Evolutionary conservation across 192 early-diverging fungal genomes (phyloP).

Genomic region (Coemansia sp.): DNA sequence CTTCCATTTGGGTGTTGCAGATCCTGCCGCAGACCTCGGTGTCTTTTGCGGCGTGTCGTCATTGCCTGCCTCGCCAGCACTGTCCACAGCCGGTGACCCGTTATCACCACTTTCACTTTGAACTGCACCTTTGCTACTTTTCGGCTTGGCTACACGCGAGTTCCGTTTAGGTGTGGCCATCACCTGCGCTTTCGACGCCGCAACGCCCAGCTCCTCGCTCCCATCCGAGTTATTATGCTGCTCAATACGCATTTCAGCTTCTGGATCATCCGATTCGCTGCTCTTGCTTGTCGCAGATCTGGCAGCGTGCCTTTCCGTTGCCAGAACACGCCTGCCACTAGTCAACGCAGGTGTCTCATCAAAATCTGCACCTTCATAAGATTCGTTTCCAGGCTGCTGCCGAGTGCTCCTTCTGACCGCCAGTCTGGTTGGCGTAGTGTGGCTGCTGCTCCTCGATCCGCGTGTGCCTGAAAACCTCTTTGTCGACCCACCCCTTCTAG

Average conservation of each 20-base stretch:
- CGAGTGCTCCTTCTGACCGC: no score
- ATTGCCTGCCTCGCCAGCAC: neutral
- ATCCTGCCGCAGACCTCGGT: constrained; percentile 3
- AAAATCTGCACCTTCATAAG: no score
- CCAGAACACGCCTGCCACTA: no score
- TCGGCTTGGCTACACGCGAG: neutral
- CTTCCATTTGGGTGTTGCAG: constrained; percentile 17
- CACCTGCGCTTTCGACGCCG: neutral
- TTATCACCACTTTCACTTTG: neutral
- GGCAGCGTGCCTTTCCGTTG: neutral
- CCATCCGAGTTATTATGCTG: neutral
- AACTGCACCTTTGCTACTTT: neutral
- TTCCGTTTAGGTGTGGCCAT: neutral
- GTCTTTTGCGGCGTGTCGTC: neutral
- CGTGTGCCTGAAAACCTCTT: no score
- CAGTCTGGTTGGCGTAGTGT: no score
- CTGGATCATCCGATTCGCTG: neutral
- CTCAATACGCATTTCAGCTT: neutral
- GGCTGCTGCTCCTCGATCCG: no score
- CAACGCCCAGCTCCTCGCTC: neutral
- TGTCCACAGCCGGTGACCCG: neutral
- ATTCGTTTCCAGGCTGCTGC: no score
- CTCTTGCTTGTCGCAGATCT: neutral
- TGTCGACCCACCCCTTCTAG: no score
- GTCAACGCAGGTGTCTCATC: no score